A percentile compares a stretch with the other conserved stretches of the same genome.
Evolutionary conservation across 78 protist species (phyloP).

Genomic region (Dictyostelium capitatum): DNA sequence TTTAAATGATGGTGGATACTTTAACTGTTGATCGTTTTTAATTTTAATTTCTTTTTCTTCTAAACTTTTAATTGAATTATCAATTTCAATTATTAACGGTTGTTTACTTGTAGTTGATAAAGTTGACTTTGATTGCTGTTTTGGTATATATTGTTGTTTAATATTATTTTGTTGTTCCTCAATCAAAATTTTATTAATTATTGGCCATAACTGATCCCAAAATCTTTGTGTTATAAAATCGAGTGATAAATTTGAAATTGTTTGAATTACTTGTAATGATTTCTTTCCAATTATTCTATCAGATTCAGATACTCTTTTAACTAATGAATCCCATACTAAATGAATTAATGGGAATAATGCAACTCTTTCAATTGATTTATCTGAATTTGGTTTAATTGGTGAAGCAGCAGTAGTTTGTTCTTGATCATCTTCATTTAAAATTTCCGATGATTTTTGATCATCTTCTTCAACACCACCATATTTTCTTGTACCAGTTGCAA

Average conservation of each 20-base stretch:
- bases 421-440: background rate
- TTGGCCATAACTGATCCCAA: slow-evolving; percentile 68
- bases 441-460: background rate
- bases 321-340: slow-evolving; percentile 40
- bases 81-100: slow-evolving; percentile 8
- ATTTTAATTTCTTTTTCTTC: background rate
- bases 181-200: background rate
- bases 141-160: background rate
- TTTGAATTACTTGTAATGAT: slow-evolving; percentile 39
- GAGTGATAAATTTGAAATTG: slow-evolving; percentile 31
- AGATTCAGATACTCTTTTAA: slow-evolving; percentile 32
- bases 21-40: slow-evolving; percentile 3
- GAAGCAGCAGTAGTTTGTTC: background rate
- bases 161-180: slow-evolving; percentile 24
- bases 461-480: slow-evolving; percentile 62
- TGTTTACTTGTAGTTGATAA: background rate
- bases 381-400: background rate
- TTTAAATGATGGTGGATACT: slow-evolving; percentile 6
- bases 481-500: slow-evolving; percentile 61
- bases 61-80: background rate
- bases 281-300: slow-evolving; percentile 17
- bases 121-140: background rate
- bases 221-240: slow-evolving; percentile 62
- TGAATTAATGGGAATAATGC: slow-evolving; percentile 72
- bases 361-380: slow-evolving; percentile 31